Evolutionary conservation across 1,139 yeast genomes (phyloP), one percentile per base, ranked within the genome.

Genomic region (Candida dubliniensis): DNA sequence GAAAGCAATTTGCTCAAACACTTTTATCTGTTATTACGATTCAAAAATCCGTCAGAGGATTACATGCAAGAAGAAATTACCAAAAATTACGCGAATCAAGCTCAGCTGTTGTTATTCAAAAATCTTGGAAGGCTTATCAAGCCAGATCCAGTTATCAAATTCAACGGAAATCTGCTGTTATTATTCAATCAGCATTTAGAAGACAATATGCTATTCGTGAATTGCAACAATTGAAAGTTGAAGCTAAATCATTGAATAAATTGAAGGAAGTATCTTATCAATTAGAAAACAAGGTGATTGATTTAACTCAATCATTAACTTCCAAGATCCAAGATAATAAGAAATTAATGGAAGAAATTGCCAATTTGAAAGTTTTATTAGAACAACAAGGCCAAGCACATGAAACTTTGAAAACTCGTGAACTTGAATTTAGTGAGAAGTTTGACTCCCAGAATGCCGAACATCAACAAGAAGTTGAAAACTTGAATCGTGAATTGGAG

Each of bases 221-320:
- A 61, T 79, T 88, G 56, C 70, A 73, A 49, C 68, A 74, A 48
- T 73, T 89, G 61, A 86, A 81, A 61, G 78, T 76, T 26, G 98
- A 93, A 54, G 96, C 97, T 34, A 89, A 89, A 63, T 88, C 96
- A 18, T 96, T 89, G 39, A 85, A 84, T 61, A 95, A 86, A 60
- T 78, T 88, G 72, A 82, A 88, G 66, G 96, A 93, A 63, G 96
- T 89, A 34, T 89, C 95, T 57, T 93, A 89, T 68, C 83, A 87
- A 62, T 78, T 93, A 58, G 99, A 95, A 65, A 93, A 91, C 66
- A 93, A 93, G 74, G 98, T 95, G 23, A 90, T 93, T 52, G 96
- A 91, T 64, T 79, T 95, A 53, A 90, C 96, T 1, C 96, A 91
- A 63, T 80, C 84, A 8, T 74, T 91, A 53, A 82, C 96, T 1